These are phyloP conservation scores for Sphaerobolus stellatus DNA, from an alignment of 1,284 basidiomycete species.

Conservation along the genomic window DNA sequence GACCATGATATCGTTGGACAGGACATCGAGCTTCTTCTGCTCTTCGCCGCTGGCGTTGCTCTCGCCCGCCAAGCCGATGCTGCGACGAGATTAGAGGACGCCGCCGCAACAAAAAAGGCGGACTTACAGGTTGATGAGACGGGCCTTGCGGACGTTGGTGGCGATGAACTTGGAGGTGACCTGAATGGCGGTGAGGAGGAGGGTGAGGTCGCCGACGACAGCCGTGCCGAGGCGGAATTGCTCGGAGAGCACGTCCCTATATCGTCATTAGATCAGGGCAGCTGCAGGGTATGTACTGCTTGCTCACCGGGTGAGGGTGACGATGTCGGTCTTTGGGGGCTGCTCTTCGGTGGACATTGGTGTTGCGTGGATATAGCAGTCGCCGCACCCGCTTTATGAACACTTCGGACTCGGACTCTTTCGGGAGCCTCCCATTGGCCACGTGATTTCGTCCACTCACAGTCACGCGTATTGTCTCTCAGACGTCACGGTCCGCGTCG, in stretches of 20 bases:
- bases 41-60: conserved; percentile 98
- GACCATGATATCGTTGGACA: conserved; percentile 99
- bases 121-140: conserved; percentile 93
- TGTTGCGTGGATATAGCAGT: conserved; percentile 11
- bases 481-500: too few relatives aligned
- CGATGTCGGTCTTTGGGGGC: conserved; percentile 83
- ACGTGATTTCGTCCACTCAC: conserved; percentile 1
- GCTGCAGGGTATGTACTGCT: conserved; percentile 12
- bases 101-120: conserved; percentile 1
- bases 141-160: conserved; percentile 94
- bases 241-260: conserved; percentile 81
- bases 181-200: conserved; percentile 94
- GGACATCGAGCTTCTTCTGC: conserved; percentile 98
- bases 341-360: conserved; percentile 61
- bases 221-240: conserved; percentile 76
- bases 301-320: conserved; percentile 84
- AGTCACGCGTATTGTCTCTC: not conserved
- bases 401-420: conserved; percentile 4
- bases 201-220: conserved; percentile 92
- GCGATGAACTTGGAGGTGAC: conserved; percentile 97
- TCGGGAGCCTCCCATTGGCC: not conserved
- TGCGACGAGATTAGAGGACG: conserved; percentile 34
- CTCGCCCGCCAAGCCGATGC: conserved; percentile 93
- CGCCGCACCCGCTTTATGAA: not conserved
- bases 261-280: conserved; percentile 4